Base-by-base conservation (phyloP, 2,329 filamentous ascomycete species). In the Colletotrichum ledebouriae region DNA sequence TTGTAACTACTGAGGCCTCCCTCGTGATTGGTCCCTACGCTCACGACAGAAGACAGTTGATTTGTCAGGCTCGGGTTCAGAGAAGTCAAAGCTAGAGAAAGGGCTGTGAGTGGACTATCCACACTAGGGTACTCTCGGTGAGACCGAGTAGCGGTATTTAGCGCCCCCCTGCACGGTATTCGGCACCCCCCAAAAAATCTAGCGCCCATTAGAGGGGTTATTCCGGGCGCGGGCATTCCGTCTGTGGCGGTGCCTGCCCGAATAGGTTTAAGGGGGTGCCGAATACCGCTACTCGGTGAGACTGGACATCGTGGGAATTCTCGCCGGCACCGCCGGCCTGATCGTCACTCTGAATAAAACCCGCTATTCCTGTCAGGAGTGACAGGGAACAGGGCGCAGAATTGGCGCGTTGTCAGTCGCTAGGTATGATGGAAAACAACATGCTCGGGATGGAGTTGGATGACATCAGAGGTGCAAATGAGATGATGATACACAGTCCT, bases 401-500 rank as follows among this genome's bases (percentile, higher is more conserved):
- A 11, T 13, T 39, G 37, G 3, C 37, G 37, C 37, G 37, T 39
- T 15, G 12, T 33, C 49, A 33, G 25, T 29, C 22, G 34, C 49
- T 34, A 29, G 29, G 7, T 29, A 7, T 29, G 49, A 12, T 15
- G 15, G 15, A 37, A 53, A 53, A 17, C 49, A 29, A 53, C 25
- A 37, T 12, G n/a, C 4, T 53, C 17, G n/a, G 25, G 37, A 33
- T 37, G 49, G 49, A 12, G 12, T 10, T 20, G 25, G 49, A 53
- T 53, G 49, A 53, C 29, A 37, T 37, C 49, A 53, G 49, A n/a
- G 12, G 34, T 11, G 15, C 29, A 17, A 33, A 13, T 53, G 29
- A 53, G 49, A 37, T 53, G 49, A 53, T 53, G 49, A 53, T 53
- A 53, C 49, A n/a, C 29, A 29, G 37, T 37, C 49, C 12, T 25